These are phyloP conservation scores for Laburnicola sp. DNA, from an alignment of 2,329 filamentous ascomycete species.

Conservation along the genomic window DNA sequence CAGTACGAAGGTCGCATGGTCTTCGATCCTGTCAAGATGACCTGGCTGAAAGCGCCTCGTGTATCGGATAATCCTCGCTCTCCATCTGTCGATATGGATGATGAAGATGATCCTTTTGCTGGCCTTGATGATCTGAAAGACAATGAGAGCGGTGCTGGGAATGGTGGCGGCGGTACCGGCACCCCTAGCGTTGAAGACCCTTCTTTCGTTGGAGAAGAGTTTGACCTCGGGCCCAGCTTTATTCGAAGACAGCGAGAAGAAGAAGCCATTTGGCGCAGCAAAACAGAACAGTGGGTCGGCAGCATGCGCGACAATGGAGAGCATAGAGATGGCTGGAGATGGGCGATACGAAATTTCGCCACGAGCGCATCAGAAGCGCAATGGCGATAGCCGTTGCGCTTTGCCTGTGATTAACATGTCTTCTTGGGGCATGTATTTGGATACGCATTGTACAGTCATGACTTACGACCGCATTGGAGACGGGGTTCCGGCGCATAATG, in stretches of 20 bases:
- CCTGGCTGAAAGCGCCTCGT: constrained; percentile 79
- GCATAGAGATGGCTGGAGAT: constrained; percentile 65
- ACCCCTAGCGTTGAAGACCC: constrained; percentile 32
- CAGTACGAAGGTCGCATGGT: constrained; percentile 98
- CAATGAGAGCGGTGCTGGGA: constrained; percentile 43
- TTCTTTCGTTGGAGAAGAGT: constrained; percentile 82
- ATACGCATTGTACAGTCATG: constrained; percentile 30
- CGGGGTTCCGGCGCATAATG: constrained; percentile 23
- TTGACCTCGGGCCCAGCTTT: constrained; percentile 95
- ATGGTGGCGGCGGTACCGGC: constrained; percentile 25
- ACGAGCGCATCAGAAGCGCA: constrained; percentile 28
- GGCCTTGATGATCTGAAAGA: constrained; percentile 93
- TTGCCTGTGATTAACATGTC: constrained; percentile 16
- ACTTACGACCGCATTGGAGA: constrained; percentile 39
- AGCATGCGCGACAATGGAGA: constrained; percentile 53
- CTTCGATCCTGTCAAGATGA: constrained; percentile 96
- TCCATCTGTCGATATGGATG: constrained; percentile 68
- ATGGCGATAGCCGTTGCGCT: constrained; percentile 20
- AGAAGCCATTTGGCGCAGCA: constrained; percentile 86
- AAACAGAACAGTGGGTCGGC: constrained; percentile 83
- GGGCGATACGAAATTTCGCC: constrained; percentile 64
- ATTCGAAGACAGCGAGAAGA: constrained; percentile 86
- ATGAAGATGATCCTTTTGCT: constrained; percentile 92
- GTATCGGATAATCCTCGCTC: constrained; percentile 37
- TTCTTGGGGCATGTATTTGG: not conserved